Conservation (phyloP, 2,329 filamentous ascomycete species). For the Dactylellina drechsleri region DNA sequence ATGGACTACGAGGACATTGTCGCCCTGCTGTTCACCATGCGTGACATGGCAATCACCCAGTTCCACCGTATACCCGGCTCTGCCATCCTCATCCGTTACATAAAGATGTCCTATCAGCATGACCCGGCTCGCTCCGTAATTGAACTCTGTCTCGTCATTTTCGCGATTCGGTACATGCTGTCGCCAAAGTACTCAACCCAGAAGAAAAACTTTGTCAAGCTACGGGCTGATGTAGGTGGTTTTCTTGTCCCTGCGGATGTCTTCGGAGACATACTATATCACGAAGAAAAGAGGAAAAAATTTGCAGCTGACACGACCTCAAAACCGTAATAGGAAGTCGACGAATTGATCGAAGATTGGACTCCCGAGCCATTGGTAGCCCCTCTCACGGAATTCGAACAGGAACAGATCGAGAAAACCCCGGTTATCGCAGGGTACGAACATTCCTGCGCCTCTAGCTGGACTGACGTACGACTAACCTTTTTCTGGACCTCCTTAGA, state of each 20-base stretch:
- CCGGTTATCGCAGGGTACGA: constrained; percentile 86
- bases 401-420: constrained; percentile 81
- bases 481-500: constrained; percentile 63
- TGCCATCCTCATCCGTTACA: constrained; percentile 91
- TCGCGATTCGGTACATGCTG: constrained; percentile 92
- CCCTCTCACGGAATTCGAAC: constrained; percentile 77
- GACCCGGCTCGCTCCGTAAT: constrained; percentile 93
- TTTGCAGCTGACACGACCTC: constrained; percentile 26
- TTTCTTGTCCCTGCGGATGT: neutral
- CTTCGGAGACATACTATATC: neutral
- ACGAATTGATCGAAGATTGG: constrained; percentile 97
- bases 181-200: constrained; percentile 91
- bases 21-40: constrained; percentile 67
- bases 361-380: constrained; percentile 89
- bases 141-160: constrained; percentile 91
- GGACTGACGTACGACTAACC: no score
- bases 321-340: constrained; percentile 74
- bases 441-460: neutral
- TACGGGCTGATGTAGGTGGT: constrained; percentile 77
- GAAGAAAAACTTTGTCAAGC: constrained; percentile 86
- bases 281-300: neutral
- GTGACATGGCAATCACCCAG: constrained; percentile 69
- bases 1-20: constrained; percentile 71
- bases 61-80: constrained; percentile 95
- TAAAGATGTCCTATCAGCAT: constrained; percentile 96